Evolutionary conservation across 176 grass and related monocot genomes (phyloP), one percentile per base, ranked within the genome.

Genomic region (Phragmites australis): DNA sequence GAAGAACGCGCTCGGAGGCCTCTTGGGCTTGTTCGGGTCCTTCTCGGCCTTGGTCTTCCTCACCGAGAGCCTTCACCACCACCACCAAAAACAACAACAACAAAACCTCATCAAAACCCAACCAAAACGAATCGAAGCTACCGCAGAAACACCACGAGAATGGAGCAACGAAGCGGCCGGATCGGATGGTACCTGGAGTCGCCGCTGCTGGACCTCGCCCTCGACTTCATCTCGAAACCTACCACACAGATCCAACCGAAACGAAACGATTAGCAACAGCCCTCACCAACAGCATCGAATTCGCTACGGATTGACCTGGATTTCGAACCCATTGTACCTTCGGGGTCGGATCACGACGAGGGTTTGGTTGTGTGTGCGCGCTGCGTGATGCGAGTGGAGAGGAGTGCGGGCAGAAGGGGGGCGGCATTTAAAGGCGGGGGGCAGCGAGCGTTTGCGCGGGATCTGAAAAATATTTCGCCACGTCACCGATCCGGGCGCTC

Each of bases 11-110:
- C 88, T 93, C 22, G 88, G 86, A 16, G 94, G 86, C 21, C 91
- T 84, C 84, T 97, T 97, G 10, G 94, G 94, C 84, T 93, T 97
- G 94, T 91, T 93, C 4, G 94, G 91, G 18, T 97, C 94, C 88
- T 97, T 93, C 27, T 56, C 88, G 29, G 88, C 78, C 83, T 93
- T 93, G 53, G 7, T 8, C 81, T 89, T 89, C 90, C 81, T 97
- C 88, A 89, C 88, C 6, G 88, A 63, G 48, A 97, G 89, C 80
- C 93, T 93, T 65, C 40, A 22, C 6, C 8, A 74, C 31, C 41
- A 63, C 70, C 86, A 86, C 47, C 18, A 21, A 21, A 18, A 75
- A 14, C 54, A 72, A 21, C 39, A 83, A 2, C 34, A 21, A 18
- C 16, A 11, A 3, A 65, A 34, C 51, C 9, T 66, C 43, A 67